These are phyloP conservation scores for Russula griseocarnosa DNA, from an alignment of 768 basidiomycete genomes.

Conservation along the genomic window DNA sequence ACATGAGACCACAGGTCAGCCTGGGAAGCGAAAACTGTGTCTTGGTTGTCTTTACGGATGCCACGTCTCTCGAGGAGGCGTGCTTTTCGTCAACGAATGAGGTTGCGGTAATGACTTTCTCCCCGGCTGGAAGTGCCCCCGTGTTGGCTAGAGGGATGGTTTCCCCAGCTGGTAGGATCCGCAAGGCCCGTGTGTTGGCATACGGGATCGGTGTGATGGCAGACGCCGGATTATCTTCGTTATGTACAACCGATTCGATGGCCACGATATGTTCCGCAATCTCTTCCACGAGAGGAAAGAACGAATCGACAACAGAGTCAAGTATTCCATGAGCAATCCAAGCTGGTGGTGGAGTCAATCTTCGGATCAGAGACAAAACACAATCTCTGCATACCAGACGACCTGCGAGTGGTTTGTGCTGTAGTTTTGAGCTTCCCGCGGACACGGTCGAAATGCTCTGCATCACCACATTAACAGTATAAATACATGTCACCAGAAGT, in stretches of 20 bases:
- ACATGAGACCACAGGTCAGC: conserved; percentile 33
- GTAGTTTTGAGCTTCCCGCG: conserved; percentile 62
- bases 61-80: conserved; percentile 10
- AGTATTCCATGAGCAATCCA: conserved; percentile 93
- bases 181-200: not conserved
- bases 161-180: not conserved
- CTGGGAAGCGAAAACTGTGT: conserved; percentile 32
- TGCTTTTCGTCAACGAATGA: conserved; percentile 17
- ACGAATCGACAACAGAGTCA: conserved; percentile 91
- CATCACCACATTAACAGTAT: conserved; percentile 9
- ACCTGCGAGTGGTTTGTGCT: conserved; percentile 60
- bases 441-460: conserved; percentile 76
- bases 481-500: conserved; percentile 6
- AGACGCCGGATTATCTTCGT: conserved; percentile 26
- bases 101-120: not conserved
- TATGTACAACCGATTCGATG: conserved; percentile 64
- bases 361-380: not conserved
- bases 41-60: conserved; percentile 11
- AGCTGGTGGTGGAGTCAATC: conserved; percentile 44
- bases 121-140: not conserved
- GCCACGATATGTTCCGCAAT: conserved; percentile 51
- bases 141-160: not conserved
- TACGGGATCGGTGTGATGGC: conserved; percentile 8
- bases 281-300: conserved; percentile 78
- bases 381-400: conserved; percentile 52